Base-by-base conservation (phyloP, 495 filamentous ascomycete species). In the Cercophora newfieldiana region DNA sequence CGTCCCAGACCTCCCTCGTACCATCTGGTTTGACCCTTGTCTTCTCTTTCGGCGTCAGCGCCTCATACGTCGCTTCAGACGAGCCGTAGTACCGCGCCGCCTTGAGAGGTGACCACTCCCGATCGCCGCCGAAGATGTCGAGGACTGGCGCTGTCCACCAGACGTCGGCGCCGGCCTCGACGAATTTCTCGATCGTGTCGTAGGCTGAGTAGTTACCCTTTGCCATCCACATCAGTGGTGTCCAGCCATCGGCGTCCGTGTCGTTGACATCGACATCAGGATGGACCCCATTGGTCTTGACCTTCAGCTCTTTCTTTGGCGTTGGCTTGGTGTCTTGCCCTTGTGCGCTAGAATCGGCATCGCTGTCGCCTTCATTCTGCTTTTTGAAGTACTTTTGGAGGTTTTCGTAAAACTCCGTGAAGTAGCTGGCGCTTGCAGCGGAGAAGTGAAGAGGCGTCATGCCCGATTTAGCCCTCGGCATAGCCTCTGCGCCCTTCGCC, bases 371-470 rank as follows among this genome's bases (percentile, higher is more conserved):
- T n/a, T 51, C 48, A n/a, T 51, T 51, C 18, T 51, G 5, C 18
- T 16, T 16, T 22, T 51, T 22, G 18, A 51, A 6, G 48, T n/a
- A 6, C 6, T n/a, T 51, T n/a, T 51, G 48, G 21, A 51, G 5
- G 18, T 22, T 22, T 16, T 51, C 21, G 18, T 6, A 22, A 6
- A 22, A n/a, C 21, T 51, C 48, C 5, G 21, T 51, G 18, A 51
- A 51, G 48, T 51, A 51, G 48, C 48, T 51, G 48, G 6, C 48
- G 18, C 48, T 51, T 4, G 18, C 48, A 22, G 48, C 48, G 5
- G 48, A n/a, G 21, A 51, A 51, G 48, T 51, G 48, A n/a, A 51
- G 21, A n/a, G 48, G 48, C 16, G 48, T 51, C 48, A 51, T 51
- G 4, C 48, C 48, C 18, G 48, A 6, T 16, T 51, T 51, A 16